Percentiles rank a stretch among this genome's conserved stretches.
Evolutionary conservation across 306 rosid genomes (phyloP).

Genomic region (Citrullus mucosospermus): DNA sequence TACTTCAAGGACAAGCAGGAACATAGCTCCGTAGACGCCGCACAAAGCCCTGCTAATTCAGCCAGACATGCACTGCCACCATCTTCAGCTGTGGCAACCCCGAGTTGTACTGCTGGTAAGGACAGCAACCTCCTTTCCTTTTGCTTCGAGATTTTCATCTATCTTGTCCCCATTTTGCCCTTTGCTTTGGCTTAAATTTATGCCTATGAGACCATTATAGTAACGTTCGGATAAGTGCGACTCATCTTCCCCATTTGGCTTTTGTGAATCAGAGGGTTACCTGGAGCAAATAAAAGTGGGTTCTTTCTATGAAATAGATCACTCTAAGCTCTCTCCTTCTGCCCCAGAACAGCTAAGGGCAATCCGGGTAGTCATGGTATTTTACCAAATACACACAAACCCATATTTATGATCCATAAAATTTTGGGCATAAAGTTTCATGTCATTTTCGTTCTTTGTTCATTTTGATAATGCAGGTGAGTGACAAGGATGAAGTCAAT

Average conservation of each 20-base stretch:
- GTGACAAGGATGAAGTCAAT: constrained; percentile 26
- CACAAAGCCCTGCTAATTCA: constrained; percentile 23
- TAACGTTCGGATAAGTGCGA: background rate
- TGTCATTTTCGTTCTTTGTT: background rate
- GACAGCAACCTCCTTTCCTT: background rate
- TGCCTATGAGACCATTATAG: background rate
- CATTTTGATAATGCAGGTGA: constrained; percentile 31
- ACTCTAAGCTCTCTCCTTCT: constrained; percentile 34
- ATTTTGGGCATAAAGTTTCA: background rate
- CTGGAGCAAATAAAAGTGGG: constrained; percentile 46
- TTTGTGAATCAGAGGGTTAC: constrained; percentile 20
- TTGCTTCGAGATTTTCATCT: background rate
- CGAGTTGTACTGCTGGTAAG: constrained; percentile 22
- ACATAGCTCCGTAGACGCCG: constrained; percentile 12
- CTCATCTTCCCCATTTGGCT: constrained; percentile 1
- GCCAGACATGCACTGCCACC: constrained; percentile 31
- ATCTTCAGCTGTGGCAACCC: constrained; percentile 19
- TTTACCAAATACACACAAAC: background rate
- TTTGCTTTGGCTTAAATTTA: background rate
- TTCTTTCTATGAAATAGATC: constrained; percentile 49
- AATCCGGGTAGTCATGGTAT: constrained; percentile 62
- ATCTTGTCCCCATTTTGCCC: background rate
- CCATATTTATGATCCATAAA: background rate
- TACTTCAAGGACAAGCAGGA: constrained; percentile 22
- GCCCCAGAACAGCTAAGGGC: constrained; percentile 45